Evolutionary conservation across 2,329 filamentous ascomycete genomes (phyloP), one percentile per base, ranked within the genome.

Genomic region (Grosmannia huntii): DNA sequence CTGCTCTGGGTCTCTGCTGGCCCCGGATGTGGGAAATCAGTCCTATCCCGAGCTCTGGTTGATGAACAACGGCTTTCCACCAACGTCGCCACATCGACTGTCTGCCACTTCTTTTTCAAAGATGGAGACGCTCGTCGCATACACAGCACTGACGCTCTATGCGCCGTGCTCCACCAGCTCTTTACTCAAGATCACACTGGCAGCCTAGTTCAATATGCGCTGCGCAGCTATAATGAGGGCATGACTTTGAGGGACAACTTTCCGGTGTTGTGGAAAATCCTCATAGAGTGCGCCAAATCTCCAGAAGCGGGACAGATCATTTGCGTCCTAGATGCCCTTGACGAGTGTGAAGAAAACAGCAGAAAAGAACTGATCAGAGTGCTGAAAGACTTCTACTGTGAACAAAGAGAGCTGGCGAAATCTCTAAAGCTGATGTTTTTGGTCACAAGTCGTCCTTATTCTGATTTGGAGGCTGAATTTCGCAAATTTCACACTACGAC

Each of bases 11-110:
- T 75, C 61, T 55, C 19, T 65, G 65, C 59, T 10, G 66, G 65
- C 11, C 69, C 68, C 6, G 68, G 69, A 1, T 69, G 67, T 58
- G 69, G 70, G 4, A 72, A 71, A 57, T 72, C 70, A 0, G 67
- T 69, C 23, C 59, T 70, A 4, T 61, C 67, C 11, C 61, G 56
- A 16, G 19, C 62, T 10, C 56, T 72, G 5, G 61, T 72, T 14
- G 69, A 71, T 44, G 63, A 68, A 46, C 25, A 59, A 0, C 62
- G 41, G 9, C 55, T 69, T 3, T 63, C 60, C 1, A 60, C 60
- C 19, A 66, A 51, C n/a, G 50, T 56, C 19, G 62, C 61, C 9
- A 63, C 63, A 0, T 60, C 65, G 4, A 68, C 57, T 3, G 60
- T 68, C 38, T 70, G 68, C 56, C 66, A 71, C 55, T 70, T 70